Evolutionary conservation across 495 filamentous ascomycete species (phyloP).

Genomic region (Penicillium parvum): DNA sequence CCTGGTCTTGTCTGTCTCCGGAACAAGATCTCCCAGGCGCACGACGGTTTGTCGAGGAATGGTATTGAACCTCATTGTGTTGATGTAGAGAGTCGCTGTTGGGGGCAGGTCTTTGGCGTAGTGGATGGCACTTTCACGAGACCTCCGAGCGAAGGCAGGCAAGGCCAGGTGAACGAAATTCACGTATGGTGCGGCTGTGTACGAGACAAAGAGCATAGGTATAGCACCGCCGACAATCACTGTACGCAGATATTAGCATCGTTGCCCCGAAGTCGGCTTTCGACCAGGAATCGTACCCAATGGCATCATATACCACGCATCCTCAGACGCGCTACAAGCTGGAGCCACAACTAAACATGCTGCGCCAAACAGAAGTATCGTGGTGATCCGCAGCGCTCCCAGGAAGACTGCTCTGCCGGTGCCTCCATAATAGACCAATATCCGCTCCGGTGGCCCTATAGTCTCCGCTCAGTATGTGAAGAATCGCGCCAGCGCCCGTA

Average conservation of each 20-base stretch:
- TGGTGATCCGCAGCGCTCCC: slow-evolving; percentile 62
- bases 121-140: slow-evolving; percentile 58
- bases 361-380: slow-evolving; percentile 64
- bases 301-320: slow-evolving; percentile 42
- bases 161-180: slow-evolving; percentile 66
- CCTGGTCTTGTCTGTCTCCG: slow-evolving; percentile 26
- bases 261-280: neutral
- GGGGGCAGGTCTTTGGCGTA: slow-evolving; percentile 61
- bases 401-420: slow-evolving; percentile 61
- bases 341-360: slow-evolving; percentile 60
- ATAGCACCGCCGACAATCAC: slow-evolving; percentile 56
- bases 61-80: slow-evolving; percentile 60
- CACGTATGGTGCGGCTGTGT: slow-evolving; percentile 64
- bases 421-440: slow-evolving; percentile 72
- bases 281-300: slow-evolving; percentile 34
- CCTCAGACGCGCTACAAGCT: slow-evolving; percentile 46
- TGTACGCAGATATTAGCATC: slow-evolving; percentile 17
- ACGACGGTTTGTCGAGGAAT: slow-evolving; percentile 39
- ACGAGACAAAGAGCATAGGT: slow-evolving; percentile 63
- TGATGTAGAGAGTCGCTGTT: slow-evolving; percentile 60
- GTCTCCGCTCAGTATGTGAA: slow-evolving; percentile 3
- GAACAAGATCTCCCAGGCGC: slow-evolving; percentile 35
- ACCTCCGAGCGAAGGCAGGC: slow-evolving; percentile 64
- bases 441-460: slow-evolving; percentile 47
- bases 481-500: too few relatives aligned